Percentiles rank a stretch among this genome's conserved stretches.
phyloP scores from a whole-genome alignment of 2,329 filamentous ascomycete genomes.

The Parafenestella ontariensis region DNA sequence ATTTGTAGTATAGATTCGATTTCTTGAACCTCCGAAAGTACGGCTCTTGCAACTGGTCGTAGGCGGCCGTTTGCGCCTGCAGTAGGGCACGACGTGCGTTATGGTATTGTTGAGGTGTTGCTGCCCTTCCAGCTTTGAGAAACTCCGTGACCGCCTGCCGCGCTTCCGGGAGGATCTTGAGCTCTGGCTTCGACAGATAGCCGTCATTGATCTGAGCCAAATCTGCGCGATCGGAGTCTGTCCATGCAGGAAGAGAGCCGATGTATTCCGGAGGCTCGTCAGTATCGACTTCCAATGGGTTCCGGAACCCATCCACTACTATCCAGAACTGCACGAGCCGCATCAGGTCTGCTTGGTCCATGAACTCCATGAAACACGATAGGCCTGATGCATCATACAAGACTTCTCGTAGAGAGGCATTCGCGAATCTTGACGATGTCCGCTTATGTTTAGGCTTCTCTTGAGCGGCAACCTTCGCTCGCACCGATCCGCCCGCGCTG shows the following conservation, averaged over 20 bases:
- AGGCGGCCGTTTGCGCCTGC: constrained; percentile 78
- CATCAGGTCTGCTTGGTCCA: constrained; percentile 91
- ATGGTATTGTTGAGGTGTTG: constrained; percentile 82
- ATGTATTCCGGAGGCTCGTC: constrained; percentile 67
- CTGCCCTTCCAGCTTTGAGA: constrained; percentile 76
- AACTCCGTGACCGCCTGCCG: constrained; percentile 77
- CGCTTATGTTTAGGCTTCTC: constrained; percentile 47
- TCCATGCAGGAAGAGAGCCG: constrained; percentile 67
- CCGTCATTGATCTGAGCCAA: constrained; percentile 90
- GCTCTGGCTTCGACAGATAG: constrained; percentile 81
- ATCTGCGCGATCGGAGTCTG: constrained; percentile 83
- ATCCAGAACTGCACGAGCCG: constrained; percentile 96
- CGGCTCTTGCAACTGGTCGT: constrained; percentile 82
- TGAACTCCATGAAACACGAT: constrained; percentile 99
- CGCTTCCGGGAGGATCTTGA: constrained; percentile 76
- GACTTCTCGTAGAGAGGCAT: constrained; percentile 81
- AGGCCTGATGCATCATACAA: constrained; percentile 87
- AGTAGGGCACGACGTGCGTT: constrained; percentile 82
- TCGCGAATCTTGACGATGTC: constrained; percentile 71
- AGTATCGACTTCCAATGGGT: constrained; percentile 86
- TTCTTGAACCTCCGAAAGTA: constrained; percentile 88
- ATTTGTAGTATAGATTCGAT: constrained; percentile 96
- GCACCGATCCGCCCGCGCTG: constrained; percentile 67
- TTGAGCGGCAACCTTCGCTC: constrained; percentile 50
- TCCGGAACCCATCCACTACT: constrained; percentile 94